Evolutionary conservation across 1,284 basidiomycete genomes (phyloP).

Genomic region (Tylopilus sp.): DNA sequence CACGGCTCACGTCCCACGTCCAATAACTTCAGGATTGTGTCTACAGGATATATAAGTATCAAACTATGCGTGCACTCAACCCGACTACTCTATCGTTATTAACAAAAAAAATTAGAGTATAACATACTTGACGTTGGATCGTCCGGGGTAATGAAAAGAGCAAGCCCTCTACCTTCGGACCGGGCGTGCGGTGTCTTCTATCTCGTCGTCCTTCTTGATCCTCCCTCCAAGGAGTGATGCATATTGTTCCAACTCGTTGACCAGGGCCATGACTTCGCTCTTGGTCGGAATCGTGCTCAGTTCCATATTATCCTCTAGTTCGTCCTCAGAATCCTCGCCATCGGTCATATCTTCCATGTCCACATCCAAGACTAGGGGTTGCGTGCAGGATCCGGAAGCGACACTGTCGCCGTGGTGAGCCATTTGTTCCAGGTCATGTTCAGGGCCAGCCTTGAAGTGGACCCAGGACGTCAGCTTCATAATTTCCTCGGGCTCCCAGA

Average conservation of each 20-base stretch:
- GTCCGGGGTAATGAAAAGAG: neutral
- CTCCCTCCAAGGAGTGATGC: slow-evolving; percentile 51
- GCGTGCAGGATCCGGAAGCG: neutral
- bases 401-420: neutral
- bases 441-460: slow-evolving; percentile 48
- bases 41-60: slow-evolving; percentile 11
- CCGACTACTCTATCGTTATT: slow-evolving; percentile 19
- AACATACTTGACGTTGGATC: slow-evolving; percentile 19
- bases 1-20: slow-evolving; percentile 29
- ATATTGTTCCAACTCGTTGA: slow-evolving; percentile 49
- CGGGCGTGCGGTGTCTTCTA: slow-evolving; percentile 4
- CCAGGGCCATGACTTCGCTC: slow-evolving; percentile 40
- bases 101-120: slow-evolving; percentile 30
- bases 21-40: slow-evolving; percentile 2
- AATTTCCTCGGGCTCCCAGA: slow-evolving; percentile 64
- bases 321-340: slow-evolving; percentile 7
- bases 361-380: slow-evolving; percentile 8
- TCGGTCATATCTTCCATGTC: slow-evolving; percentile 25
- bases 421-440: slow-evolving; percentile 32
- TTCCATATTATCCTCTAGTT: slow-evolving; percentile 3
- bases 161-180: slow-evolving; percentile 5
- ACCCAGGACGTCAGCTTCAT: slow-evolving; percentile 66
- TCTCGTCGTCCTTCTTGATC: slow-evolving; percentile 27
- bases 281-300: slow-evolving; percentile 23
- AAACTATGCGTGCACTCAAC: slow-evolving; percentile 9